These are phyloP conservation scores for Eucalyptus sp. DNA, from an alignment of 345 rosid species.

Conservation along the genomic window DNA sequence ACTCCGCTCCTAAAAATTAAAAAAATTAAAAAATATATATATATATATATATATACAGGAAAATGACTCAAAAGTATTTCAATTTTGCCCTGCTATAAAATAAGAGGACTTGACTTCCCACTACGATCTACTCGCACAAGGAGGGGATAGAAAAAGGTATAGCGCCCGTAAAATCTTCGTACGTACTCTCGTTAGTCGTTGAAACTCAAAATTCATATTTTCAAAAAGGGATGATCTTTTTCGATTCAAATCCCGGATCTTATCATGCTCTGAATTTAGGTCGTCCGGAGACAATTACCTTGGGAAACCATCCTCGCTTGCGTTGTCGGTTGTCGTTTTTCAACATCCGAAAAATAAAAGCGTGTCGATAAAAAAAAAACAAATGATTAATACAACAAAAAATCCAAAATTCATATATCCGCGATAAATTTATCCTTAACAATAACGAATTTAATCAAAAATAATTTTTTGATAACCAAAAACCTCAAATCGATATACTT, in stretches of 20 bases:
- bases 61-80: neutral
- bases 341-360: neutral
- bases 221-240: neutral
- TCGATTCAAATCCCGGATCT: neutral
- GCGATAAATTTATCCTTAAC: fast-evolving
- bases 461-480: fast-evolving
- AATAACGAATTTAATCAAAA: fast-evolving
- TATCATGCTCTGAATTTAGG: neutral
- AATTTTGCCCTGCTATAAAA: neutral
- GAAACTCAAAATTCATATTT: neutral
- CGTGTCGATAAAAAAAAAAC: neutral
- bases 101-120: neutral
- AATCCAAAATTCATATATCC: too few relatives aligned
- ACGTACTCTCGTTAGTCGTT: neutral
- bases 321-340: neutral
- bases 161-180: neutral
- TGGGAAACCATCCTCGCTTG: neutral
- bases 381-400: too few relatives aligned
- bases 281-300: neutral
- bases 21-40: neutral
- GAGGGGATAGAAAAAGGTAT: neutral
- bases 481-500: fast-evolving
- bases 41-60: neutral
- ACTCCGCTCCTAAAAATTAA: neutral
- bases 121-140: neutral